Evolutionary conservation across 129 eudicot species (phyloP).

Genomic region (Ambrosia trifida): DNA sequence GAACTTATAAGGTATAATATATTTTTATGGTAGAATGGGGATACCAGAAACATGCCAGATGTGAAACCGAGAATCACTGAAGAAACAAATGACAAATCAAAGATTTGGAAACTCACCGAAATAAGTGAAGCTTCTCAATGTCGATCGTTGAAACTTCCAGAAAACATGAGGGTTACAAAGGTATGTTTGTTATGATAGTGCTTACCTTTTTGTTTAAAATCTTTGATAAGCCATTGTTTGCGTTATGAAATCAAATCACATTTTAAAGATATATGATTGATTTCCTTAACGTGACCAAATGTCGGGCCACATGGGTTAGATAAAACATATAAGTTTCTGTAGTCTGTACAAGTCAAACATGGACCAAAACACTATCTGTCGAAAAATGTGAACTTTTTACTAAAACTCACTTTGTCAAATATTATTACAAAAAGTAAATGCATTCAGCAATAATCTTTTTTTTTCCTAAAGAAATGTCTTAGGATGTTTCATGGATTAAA

Average conservation of each 20-base stretch:
- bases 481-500: not conserved
- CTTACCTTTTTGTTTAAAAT: not conserved
- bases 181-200: slow-evolving; percentile 14
- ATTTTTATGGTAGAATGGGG: slow-evolving; percentile 36
- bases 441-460: not conserved
- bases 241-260: not conserved
- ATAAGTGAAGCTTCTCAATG: slow-evolving; percentile 55
- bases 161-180: slow-evolving; percentile 47
- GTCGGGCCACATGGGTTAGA: too few species aligned
- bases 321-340: not conserved
- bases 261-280: not conserved
- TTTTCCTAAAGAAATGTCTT: not conserved
- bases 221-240: not conserved
- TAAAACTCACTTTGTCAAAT: too few species aligned
- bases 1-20: not conserved
- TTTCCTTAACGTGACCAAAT: too few species aligned
- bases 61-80: slow-evolving; percentile 37
- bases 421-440: not conserved
- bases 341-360: not conserved
- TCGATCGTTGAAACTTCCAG: slow-evolving; percentile 49
- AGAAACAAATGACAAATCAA: slow-evolving; percentile 33
- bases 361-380: not conserved
- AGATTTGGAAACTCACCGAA: slow-evolving; percentile 40
- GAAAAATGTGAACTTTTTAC: too few species aligned
- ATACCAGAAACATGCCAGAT: slow-evolving; percentile 35